Evolutionary conservation across 2,329 filamentous ascomycete species (phyloP), one percentile per base, ranked within the genome.

Genomic region (Corniculantispora saksenae): DNA sequence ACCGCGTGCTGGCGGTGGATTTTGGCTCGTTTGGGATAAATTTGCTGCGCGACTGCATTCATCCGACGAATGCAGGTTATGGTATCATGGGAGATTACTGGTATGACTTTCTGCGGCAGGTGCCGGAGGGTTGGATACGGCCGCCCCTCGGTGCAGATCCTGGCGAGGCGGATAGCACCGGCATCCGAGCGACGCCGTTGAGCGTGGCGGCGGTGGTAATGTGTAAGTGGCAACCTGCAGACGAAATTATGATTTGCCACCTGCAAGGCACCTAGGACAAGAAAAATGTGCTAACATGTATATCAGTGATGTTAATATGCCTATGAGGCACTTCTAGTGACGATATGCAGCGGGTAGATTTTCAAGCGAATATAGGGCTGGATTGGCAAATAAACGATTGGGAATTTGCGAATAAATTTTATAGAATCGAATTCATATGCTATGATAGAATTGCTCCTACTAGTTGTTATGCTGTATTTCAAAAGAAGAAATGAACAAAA

Each of bases 21-120:
- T 57, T 57, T 57, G 25, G 25, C 15, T 15, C 32, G 23, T 40
- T 57, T 43, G 54, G 38, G 13, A 25, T 40, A n/a, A 12, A 57
- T 12, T 13, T 43, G 54, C 32, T 57, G n/a, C 45, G 25, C 6
- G 71, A 72, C 56, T 72, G 71, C 10, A 66, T 73, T 2, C 71
- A 73, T 15, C 71, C 71, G 2, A 67, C 70, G 0, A 66, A 67
- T 2, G 29, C 62, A 0, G 70, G 71, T 0, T 73, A 72, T 38
- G 54, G 48, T 3, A 6, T 66, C 7, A 64, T 72, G 45, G 70
- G 68, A 0, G 56, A 69, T 23, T 72, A 68, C 13, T 73, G 71
- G 71, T 72, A 70, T 17, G 64, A 66, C 45, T 73, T 72, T 21
- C 61, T 72, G 0, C 56, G 59, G 0, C 71, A 72, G 48, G 68